Percentiles rank a stretch among this genome's conserved stretches.
Evolutionary conservation across 2,329 filamentous ascomycete genomes (phyloP).

Genomic region (Calonectria multiphialidica): DNA sequence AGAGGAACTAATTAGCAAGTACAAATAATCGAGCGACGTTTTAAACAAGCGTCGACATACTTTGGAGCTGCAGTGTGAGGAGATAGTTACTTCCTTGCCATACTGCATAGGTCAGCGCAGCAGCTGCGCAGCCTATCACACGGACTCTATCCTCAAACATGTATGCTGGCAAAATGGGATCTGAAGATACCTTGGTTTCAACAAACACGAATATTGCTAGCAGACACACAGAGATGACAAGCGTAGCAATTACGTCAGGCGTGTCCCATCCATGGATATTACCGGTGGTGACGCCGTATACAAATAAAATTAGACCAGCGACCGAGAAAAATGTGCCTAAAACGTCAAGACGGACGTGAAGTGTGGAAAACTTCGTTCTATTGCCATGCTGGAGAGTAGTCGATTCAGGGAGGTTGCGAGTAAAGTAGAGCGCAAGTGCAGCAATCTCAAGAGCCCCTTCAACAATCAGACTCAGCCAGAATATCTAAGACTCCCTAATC

Average conservation of each 20-base stretch:
- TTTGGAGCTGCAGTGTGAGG: not conserved
- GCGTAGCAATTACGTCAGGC: not conserved
- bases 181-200: not conserved
- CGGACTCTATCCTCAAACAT: not conserved
- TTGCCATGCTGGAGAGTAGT: not conserved
- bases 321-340: not conserved
- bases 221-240: not conserved
- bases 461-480: not conserved
- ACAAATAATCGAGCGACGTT: not conserved
- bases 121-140: not conserved
- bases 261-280: not conserved
- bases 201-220: not conserved
- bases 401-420: not conserved
- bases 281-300: not conserved
- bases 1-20: not conserved
- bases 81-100: not conserved
- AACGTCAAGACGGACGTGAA: not conserved
- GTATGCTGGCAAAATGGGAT: not conserved
- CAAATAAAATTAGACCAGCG: not conserved
- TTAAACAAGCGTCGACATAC: not conserved
- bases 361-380: not conserved
- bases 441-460: not conserved
- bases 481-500: not conserved
- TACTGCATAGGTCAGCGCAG: not conserved
- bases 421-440: not conserved